These are phyloP conservation scores for Melanomma pulvis-pyrius DNA, from an alignment of 495 filamentous ascomycete genomes.

Conservation along the genomic window DNA sequence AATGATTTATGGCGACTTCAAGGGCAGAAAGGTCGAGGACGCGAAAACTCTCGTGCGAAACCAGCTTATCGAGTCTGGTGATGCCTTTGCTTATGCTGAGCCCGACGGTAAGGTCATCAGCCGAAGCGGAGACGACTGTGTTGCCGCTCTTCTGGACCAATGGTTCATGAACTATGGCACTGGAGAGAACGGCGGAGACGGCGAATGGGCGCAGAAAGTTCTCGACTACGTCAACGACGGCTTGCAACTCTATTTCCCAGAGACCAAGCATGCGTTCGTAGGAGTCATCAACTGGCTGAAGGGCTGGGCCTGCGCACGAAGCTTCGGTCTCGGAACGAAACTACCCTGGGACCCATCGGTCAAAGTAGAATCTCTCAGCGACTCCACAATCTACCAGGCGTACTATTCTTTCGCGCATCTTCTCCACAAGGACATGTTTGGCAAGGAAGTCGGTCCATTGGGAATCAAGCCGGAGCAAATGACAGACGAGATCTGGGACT, in stretches of 20 bases:
- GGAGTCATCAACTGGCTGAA: conserved; percentile 86
- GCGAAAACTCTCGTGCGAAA: conserved; percentile 86
- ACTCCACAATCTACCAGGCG: conserved; percentile 92
- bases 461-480: conserved; percentile 81
- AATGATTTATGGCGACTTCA: conserved; percentile 87
- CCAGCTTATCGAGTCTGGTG: conserved; percentile 73
- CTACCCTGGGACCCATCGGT: conserved; percentile 89
- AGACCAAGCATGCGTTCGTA: conserved; percentile 82
- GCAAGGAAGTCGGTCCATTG: conserved; percentile 66
- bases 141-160: conserved; percentile 90
- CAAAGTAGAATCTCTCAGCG: conserved; percentile 88
- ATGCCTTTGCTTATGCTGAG: conserved; percentile 91
- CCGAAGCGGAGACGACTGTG: conserved; percentile 85
- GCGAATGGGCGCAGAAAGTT: conserved; percentile 74
- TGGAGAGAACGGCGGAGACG: conserved; percentile 62
- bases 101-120: conserved; percentile 86
- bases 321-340: conserved; percentile 90
- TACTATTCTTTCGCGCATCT: conserved; percentile 95
- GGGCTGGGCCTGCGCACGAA: conserved; percentile 92
- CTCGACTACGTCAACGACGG: conserved; percentile 71
- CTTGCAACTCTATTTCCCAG: conserved; percentile 75
- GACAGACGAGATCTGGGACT: conserved; percentile 97
- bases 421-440: conserved; percentile 81
- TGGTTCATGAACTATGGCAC: conserved; percentile 94
- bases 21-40: conserved; percentile 78